Evolutionary conservation across 441 rosid species (phyloP), one percentile per base, ranked within the genome.

Genomic region (Croton laevigatus): DNA sequence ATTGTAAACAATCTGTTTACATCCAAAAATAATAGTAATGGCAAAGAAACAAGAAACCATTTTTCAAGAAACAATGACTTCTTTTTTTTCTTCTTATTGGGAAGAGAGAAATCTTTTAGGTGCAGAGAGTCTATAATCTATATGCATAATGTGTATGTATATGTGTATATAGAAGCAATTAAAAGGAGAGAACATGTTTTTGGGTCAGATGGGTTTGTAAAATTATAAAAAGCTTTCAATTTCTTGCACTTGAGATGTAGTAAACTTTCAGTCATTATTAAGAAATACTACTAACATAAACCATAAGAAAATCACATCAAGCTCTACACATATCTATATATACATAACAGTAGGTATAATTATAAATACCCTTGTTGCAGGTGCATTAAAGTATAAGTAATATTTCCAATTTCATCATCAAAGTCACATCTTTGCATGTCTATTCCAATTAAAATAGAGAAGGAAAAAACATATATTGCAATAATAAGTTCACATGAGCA

Each of bases 371-470:
- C 32, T 45, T 63, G 20, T 55, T 46, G 65, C 76, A 67, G 82
- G 42, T 40, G 73, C 77, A 69, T 73, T 67, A 70, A 83, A 59
- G 61, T 27, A 76, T 51, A 48, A 58, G 78, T 45, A 73, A 79
- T 46, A 48, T 77, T 81, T 77, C 86, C 80, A 53, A 67, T 64
- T 79, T 75, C 65, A 64, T 65, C 79, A 73, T 51, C 74, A 40
- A 77, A 65, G 76, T 85, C 82, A 76, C 76, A 75, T 80, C 80
- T 64, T 69, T 61, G 74, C 79, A 73, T 59, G 81, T 65, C 71
- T 48, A 71, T 57, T 68, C 71, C 53, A 73, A 71, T 53, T 34
- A 62, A 74, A 38, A 13, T n/a, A n/a, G n/a, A n/a, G n/a, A n/a
- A n/a, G n/a, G n/a, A 72, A 27, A 27, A 27, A 27, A 27, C 32